Conservation (phyloP, 495 filamentous ascomycete species). For the Aspergillus haitiensis region DNA sequence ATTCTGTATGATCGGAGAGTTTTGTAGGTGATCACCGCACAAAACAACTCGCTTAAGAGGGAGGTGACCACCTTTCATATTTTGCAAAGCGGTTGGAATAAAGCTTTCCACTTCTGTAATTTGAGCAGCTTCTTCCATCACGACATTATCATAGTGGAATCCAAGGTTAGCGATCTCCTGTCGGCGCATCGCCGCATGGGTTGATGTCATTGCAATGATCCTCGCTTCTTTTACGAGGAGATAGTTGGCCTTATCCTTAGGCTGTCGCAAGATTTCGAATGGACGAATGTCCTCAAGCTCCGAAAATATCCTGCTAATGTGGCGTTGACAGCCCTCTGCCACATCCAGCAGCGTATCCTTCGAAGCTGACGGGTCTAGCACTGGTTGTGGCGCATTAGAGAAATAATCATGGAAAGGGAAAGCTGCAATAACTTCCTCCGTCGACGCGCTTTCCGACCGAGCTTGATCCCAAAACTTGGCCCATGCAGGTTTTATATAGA, state of each 20-base stretch:
- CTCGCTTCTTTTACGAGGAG: conserved; percentile 92
- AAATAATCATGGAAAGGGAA: conserved; percentile 95
- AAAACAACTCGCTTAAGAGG: conserved; percentile 85
- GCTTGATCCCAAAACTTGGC: conserved; percentile 71
- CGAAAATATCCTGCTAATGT: conserved; percentile 87
- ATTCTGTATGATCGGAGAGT: conserved; percentile 93
- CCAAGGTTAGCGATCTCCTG: conserved; percentile 88
- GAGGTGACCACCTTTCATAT: conserved; percentile 65
- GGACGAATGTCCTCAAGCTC: conserved; percentile 92
- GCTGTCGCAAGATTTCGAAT: conserved; percentile 87
- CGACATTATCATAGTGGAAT: conserved; percentile 95
- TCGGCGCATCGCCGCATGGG: conserved; percentile 95
- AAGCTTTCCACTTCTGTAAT: conserved; percentile 98
- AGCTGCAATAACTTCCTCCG: conserved; percentile 62
- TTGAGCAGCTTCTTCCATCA: conserved; percentile 99
- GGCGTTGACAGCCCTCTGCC: conserved; percentile 81
- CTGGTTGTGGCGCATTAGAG: conserved; percentile 78
- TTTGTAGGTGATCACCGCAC: conserved; percentile 94
- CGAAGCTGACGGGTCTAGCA: conserved; percentile 66
- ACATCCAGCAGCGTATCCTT: conserved; percentile 74
- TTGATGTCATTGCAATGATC: conserved; percentile 97
- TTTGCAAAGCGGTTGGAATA: conserved; percentile 88
- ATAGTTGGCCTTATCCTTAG: conserved; percentile 92
- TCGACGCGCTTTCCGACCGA: conserved; percentile 50
- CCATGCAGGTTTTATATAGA: conserved; percentile 89